Conservation (phyloP, 192 early-diverging fungal species). For the Borealophlyctis nickersoniae region DNA sequence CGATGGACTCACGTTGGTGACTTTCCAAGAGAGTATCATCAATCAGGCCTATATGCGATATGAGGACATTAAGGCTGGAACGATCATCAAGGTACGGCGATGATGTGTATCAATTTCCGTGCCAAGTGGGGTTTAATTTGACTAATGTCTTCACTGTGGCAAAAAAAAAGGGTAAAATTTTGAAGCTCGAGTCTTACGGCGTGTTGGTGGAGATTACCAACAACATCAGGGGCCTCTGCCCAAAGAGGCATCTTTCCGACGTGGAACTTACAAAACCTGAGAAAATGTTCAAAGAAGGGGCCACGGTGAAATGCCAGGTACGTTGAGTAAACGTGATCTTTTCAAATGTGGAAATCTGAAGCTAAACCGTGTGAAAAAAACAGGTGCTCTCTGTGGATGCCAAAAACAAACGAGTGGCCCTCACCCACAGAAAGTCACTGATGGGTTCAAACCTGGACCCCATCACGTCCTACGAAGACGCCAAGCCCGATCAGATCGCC, state of each 20-base stretch:
- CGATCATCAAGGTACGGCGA: slow-evolving; percentile 50
- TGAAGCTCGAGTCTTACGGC: slow-evolving; percentile 35
- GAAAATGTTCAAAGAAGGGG: slow-evolving; percentile 76
- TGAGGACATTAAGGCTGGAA: slow-evolving; percentile 65
- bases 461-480: slow-evolving; percentile 57
- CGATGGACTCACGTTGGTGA: slow-evolving; percentile 69
- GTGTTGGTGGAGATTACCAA: slow-evolving; percentile 36
- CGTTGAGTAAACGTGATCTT: too few relatives aligned
- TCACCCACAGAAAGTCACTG: slow-evolving; percentile 75
- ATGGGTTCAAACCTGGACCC: slow-evolving; percentile 68
- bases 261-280: slow-evolving; percentile 66
- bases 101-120: slow-evolving; percentile 13
- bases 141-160: background rate
- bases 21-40: slow-evolving; percentile 68
- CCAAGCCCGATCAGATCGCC: slow-evolving; percentile 56
- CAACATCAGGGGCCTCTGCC: slow-evolving; percentile 67
- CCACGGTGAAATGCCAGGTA: slow-evolving; percentile 67
- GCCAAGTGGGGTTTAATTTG: background rate
- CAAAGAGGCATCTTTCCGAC: slow-evolving; percentile 75
- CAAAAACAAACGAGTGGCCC: slow-evolving; percentile 50
- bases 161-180: slow-evolving; percentile 36
- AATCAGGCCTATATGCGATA: slow-evolving; percentile 66
- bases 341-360: too few relatives aligned
- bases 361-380: too few relatives aligned
- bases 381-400: slow-evolving; percentile 54